Conservation (phyloP, 2,329 filamentous ascomycete genomes). For the Berkeleyomyces rouxiae region DNA sequence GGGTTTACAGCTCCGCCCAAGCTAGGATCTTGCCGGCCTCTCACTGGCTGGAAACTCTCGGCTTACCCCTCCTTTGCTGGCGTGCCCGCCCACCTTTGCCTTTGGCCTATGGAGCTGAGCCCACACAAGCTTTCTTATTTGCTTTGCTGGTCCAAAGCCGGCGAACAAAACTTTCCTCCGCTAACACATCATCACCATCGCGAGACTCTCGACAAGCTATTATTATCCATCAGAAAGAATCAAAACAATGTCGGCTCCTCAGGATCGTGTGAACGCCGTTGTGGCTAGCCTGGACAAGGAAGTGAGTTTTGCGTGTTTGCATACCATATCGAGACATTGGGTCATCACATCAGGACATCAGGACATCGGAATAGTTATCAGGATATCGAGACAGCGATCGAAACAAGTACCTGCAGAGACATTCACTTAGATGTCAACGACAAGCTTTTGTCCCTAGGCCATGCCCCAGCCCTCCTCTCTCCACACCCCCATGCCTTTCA, state of each 20-base stretch:
- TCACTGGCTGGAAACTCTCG: not conserved
- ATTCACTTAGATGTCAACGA: no score
- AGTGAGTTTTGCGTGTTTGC: constrained; percentile 33
- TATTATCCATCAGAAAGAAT: not conserved
- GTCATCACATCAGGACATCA: no score
- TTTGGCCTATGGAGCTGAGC: constrained; percentile 12
- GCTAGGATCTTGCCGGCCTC: not conserved
- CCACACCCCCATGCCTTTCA: not conserved
- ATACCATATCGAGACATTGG: no score
- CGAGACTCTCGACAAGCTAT: no score
- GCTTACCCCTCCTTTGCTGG: not conserved
- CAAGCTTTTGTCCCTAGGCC: not conserved
- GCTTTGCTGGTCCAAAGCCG: constrained; percentile 10
- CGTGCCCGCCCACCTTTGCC: not conserved
- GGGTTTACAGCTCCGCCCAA: not conserved
- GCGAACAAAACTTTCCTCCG: not conserved
- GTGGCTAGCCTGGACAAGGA: constrained; percentile 68
- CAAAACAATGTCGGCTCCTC: constrained; percentile 49
- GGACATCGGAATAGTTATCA: no score
- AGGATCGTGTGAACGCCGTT: constrained; percentile 62
- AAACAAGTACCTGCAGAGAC: no score
- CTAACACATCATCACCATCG: not conserved
- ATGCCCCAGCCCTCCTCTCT: constrained; percentile 1
- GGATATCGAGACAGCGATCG: no score
- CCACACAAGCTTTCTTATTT: constrained; percentile 19